Conservation (phyloP, 116 monocot genomes). For the Papilionanthe hybrid region DNA sequence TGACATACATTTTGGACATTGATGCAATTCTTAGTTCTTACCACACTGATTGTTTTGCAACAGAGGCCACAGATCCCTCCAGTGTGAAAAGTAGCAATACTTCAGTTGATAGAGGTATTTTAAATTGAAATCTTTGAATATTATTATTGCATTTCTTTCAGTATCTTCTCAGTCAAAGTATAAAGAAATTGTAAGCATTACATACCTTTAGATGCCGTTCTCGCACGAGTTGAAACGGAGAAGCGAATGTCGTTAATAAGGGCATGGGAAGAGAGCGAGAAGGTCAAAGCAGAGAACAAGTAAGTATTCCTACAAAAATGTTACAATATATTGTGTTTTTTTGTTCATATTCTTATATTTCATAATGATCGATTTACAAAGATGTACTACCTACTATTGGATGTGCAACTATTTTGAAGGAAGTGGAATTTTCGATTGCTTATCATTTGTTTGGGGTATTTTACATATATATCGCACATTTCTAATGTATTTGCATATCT, state of each 20-base stretch:
- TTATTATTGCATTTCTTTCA: not conserved
- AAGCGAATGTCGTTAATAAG: slow-evolving; percentile 70
- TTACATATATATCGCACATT: too few species aligned
- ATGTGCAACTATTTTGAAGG: too few species aligned
- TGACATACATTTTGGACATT: not conserved
- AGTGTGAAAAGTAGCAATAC: slow-evolving; percentile 22
- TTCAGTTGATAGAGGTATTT: slow-evolving; percentile 45
- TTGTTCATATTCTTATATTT: not conserved
- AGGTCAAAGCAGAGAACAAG: slow-evolving; percentile 73
- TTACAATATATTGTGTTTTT: not conserved
- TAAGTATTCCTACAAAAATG: slow-evolving; percentile 4
- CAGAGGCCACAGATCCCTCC: slow-evolving; percentile 41
- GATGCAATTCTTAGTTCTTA: not conserved
- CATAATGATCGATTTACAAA: not conserved
- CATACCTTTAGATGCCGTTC: slow-evolving; percentile 46
- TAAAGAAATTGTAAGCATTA: not conserved
- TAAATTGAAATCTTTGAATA: not conserved
- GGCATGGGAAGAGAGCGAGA: slow-evolving; percentile 92
- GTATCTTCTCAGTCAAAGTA: not conserved
- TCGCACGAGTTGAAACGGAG: slow-evolving; percentile 54
- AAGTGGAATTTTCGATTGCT: too few species aligned
- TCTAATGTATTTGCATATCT: too few species aligned
- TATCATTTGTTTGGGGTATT: too few species aligned
- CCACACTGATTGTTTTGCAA: too few species aligned
- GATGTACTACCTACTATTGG: too few species aligned